phyloP scores from a whole-genome alignment of 2,329 filamentous ascomycete genomes.

The Xylariaceae sp. region DNA sequence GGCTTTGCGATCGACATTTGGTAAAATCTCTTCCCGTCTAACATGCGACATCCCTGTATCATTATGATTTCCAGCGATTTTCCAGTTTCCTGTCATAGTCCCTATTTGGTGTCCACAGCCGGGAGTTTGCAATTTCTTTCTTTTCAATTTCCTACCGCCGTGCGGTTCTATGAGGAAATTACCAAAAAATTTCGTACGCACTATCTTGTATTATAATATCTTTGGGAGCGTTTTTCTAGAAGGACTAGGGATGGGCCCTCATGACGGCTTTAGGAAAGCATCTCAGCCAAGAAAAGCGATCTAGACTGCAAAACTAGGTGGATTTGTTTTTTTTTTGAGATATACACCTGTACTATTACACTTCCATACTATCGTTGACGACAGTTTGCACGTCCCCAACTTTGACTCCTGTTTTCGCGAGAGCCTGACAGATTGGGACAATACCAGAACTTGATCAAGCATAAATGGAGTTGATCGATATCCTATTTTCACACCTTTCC shows the following conservation, averaged over 20 bases:
- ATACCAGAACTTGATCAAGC: too few species aligned
- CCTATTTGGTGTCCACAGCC: too few species aligned
- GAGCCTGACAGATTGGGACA: too few species aligned
- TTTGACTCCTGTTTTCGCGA: background rate
- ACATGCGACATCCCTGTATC: slow-evolving; percentile 16
- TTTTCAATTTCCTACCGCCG: background rate
- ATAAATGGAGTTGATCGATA: too few species aligned
- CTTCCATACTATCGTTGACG: slow-evolving; percentile 26
- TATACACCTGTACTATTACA: slow-evolving; percentile 14
- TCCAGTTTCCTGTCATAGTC: background rate
- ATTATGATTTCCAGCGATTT: slow-evolving; percentile 6
- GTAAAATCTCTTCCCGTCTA: background rate
- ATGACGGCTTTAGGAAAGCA: background rate
- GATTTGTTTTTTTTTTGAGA: background rate
- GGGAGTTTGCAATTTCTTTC: too few species aligned
- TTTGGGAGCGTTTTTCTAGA: slow-evolving; percentile 1
- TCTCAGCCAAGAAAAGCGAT: slow-evolving; percentile 1
- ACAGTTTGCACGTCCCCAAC: slow-evolving; percentile 1
- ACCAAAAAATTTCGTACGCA: background rate
- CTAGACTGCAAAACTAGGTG: slow-evolving; percentile 8
- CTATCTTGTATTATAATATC: background rate
- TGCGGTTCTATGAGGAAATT: background rate
- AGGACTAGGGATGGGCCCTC: slow-evolving; percentile 1
- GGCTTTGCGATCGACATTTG: too few species aligned
- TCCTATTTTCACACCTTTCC: too few species aligned